A percentile compares a stretch with the other conserved stretches of the same genome.
Evolutionary conservation across 164 flowering plant species (phyloP).

Genomic region (Vitis rupestris): DNA sequence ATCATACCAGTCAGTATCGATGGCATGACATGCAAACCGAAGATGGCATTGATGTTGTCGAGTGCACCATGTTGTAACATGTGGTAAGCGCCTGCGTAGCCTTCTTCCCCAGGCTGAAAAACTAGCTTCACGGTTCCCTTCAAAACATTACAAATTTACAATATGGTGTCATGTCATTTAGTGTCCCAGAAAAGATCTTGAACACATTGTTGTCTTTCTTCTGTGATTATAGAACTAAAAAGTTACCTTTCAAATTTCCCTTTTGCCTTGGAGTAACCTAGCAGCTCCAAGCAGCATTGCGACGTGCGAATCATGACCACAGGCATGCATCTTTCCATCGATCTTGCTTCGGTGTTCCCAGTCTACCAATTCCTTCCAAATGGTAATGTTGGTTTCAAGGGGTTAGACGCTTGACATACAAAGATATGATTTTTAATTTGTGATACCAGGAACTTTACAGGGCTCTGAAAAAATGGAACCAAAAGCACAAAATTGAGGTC

Average conservation of each 20-base stretch:
- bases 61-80: slow-evolving; percentile 37
- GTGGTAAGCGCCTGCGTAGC: slow-evolving; percentile 39
- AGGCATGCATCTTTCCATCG: slow-evolving; percentile 77
- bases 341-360: slow-evolving; percentile 72
- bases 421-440: too few relatives aligned
- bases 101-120: slow-evolving; percentile 49
- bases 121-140: slow-evolving; percentile 45
- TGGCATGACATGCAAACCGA: slow-evolving; percentile 34
- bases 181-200: neutral
- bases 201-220: neutral
- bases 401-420: too few relatives aligned
- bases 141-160: neutral
- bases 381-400: neutral
- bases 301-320: slow-evolving; percentile 78
- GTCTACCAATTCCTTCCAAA: slow-evolving; percentile 60
- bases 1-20: slow-evolving; percentile 22
- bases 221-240: neutral
- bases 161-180: neutral
- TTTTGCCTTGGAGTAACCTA: slow-evolving; percentile 50
- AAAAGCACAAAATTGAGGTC: too few relatives aligned
- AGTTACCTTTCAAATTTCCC: slow-evolving; percentile 37
- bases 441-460: too few relatives aligned
- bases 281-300: slow-evolving; percentile 87
- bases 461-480: too few relatives aligned
- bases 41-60: slow-evolving; percentile 27